phyloP scores from a whole-genome alignment of 139 green algal genomes.

The Chlamydomonas incerta region DNA sequence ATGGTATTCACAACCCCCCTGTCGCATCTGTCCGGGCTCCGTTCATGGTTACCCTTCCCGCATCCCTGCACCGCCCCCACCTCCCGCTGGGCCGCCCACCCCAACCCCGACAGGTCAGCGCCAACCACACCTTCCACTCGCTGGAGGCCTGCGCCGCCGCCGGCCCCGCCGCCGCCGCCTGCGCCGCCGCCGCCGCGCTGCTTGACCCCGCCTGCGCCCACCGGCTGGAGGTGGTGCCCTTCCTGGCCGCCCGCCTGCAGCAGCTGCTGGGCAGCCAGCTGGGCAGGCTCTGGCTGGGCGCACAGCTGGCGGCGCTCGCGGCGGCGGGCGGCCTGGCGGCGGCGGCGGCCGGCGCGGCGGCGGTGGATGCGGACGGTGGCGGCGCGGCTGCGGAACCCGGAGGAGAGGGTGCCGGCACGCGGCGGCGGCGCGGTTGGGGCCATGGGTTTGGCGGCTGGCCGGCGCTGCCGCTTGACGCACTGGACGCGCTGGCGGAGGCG shows the following conservation, averaged over 20 bases:
- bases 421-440: too few species aligned
- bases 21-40: too few species aligned
- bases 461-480: neutral
- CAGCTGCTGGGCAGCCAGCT: neutral
- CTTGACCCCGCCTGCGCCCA: constrained; percentile 14
- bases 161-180: neutral
- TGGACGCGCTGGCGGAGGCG: neutral
- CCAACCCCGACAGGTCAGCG: neutral
- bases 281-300: constrained; percentile 17
- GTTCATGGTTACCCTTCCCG: too few species aligned
- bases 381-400: neutral
- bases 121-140: constrained; percentile 10
- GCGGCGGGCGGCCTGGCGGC: neutral
- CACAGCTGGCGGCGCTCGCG: neutral
- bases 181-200: neutral
- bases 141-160: constrained; percentile 4
- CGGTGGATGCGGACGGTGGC: neutral
- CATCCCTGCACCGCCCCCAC: too few species aligned
- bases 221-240: constrained; percentile 16
- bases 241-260: neutral
- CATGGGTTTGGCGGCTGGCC: neutral
- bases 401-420: too few species aligned
- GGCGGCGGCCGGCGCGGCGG: neutral
- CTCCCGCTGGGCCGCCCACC: neutral
- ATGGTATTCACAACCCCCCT: too few species aligned